Base-by-base conservation (phyloP, 1,284 basidiomycete species). In the Trametes hirsuta region DNA sequence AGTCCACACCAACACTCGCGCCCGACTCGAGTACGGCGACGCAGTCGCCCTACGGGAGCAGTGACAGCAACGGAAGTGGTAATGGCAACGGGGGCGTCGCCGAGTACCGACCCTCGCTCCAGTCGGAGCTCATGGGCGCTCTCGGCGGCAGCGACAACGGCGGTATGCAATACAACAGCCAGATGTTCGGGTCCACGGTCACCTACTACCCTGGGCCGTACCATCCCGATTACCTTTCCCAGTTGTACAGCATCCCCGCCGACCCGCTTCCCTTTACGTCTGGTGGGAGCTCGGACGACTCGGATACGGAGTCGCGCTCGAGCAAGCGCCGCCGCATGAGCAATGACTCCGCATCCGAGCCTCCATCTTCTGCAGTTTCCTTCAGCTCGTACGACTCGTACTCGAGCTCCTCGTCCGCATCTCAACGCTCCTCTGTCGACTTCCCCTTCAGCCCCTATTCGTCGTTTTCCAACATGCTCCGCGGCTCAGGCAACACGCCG, bases 261-360 rank as follows among this genome's bases (percentile, higher is more conserved):
- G 86, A 88, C 56, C 76, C 84, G 0, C 73, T 84, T 21, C 80
- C 82, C 0, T 86, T 81, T 65, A 66, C 75, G 14, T 71, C 72
- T 6, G 77, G 76, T 6, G 81, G 85, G 37, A 71, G 70, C 22
- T 70, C 76, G 57, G 78, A 81, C 47, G 80, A 81, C 42, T 66
- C 66, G 30, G 72, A 66, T 12, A 71, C 77, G 68, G 83, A 80
- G 63, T 75, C 76, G 22, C 77, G 88, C 49, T 78, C 77, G 46
- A 82, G 71, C 63, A 91, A 91, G 72, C 82, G 88, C 6, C 79
- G 88, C 15, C 76, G 89, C 48, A 85, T 91, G 86, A 90, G 87
- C 76, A 84, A 81, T 11, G 87, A 88, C 69, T 90, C 88, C 2
- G 83, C 82, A 3, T 85, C 83, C 80, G 73, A 74, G 64, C 73